These are phyloP conservation scores for Blastocystis sp. DNA, from an alignment of 352 stramenopile genomes.

Conservation along the genomic window DNA sequence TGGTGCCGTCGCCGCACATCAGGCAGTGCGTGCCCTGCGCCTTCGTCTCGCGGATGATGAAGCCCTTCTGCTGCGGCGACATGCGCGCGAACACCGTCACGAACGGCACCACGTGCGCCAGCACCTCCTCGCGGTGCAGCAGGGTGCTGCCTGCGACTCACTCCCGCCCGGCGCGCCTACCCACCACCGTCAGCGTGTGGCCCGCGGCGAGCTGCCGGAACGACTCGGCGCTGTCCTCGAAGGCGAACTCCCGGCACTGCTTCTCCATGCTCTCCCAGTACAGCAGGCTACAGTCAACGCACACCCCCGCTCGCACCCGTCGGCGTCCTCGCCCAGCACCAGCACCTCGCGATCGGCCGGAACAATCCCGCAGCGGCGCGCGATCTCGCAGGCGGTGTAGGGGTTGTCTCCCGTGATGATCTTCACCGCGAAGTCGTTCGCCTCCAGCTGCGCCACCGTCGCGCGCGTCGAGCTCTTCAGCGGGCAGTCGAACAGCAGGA, in stretches of 20 bases:
- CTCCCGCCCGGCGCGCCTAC: no score
- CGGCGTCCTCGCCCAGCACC: slow-evolving; percentile 69
- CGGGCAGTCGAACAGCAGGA: slow-evolving; percentile 88
- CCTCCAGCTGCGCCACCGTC: slow-evolving; percentile 86
- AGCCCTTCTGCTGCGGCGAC: slow-evolving; percentile 92
- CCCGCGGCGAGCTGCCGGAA: no score
- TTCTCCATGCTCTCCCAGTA: slow-evolving; percentile 81
- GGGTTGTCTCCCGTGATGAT: slow-evolving; percentile 98
- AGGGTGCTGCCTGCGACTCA: slow-evolving; percentile 72
- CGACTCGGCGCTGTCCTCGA: not conserved
- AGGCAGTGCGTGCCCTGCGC: slow-evolving; percentile 84
- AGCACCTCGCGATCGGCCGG: slow-evolving; percentile 71
- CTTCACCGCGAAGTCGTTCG: slow-evolving; percentile 85
- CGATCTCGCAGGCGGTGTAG: slow-evolving; percentile 92
- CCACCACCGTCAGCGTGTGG: no score
- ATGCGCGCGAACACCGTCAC: slow-evolving; percentile 88
- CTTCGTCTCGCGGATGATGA: slow-evolving; percentile 89
- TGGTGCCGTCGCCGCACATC: slow-evolving; percentile 96
- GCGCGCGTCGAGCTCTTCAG: slow-evolving; percentile 88
- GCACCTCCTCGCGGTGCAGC: slow-evolving; percentile 73
- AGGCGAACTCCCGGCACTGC: slow-evolving; percentile 73
- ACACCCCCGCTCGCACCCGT: not conserved
- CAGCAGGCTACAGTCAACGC: slow-evolving; percentile 75
- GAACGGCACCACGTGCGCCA: slow-evolving; percentile 67
- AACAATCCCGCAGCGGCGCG: slow-evolving; percentile 88